A percentile compares a stretch with the other conserved stretches of the same genome.
phyloP scores from a whole-genome alignment of 768 basidiomycete genomes.

The Naganishia friedmannii region DNA sequence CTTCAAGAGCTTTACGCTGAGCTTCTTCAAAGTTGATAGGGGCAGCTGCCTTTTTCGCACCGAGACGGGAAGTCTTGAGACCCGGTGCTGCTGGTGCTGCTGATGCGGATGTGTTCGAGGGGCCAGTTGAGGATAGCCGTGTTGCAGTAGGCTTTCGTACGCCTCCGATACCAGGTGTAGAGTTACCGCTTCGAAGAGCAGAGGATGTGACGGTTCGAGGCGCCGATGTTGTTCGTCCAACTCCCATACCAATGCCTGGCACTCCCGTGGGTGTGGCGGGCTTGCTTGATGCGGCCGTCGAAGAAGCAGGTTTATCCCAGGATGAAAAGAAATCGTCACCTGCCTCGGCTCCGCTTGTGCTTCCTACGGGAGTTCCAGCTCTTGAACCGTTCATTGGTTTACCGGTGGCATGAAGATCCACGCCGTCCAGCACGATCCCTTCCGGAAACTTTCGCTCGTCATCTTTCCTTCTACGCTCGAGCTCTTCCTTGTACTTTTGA shows the following conservation, averaged over 20 bases:
- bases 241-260: slow-evolving; percentile 38
- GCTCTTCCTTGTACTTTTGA: slow-evolving; percentile 86
- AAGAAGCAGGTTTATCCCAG: slow-evolving; percentile 67
- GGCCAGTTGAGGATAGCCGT: slow-evolving; percentile 40
- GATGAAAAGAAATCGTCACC: slow-evolving; percentile 90
- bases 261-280: slow-evolving; percentile 57
- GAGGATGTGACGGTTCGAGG: slow-evolving; percentile 54
- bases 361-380: slow-evolving; percentile 26
- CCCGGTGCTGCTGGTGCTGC: slow-evolving; percentile 53
- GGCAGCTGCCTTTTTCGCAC: slow-evolving; percentile 77
- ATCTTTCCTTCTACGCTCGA: slow-evolving; percentile 72
- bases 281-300: slow-evolving; percentile 46
- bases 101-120: slow-evolving; percentile 37
- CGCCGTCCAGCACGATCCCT: slow-evolving; percentile 78
- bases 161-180: slow-evolving; percentile 46
- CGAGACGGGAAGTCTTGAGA: slow-evolving; percentile 65
- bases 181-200: slow-evolving; percentile 44
- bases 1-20: slow-evolving; percentile 81
- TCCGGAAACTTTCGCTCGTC: slow-evolving; percentile 72
- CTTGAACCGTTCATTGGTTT: slow-evolving; percentile 49
- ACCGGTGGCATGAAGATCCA: slow-evolving; percentile 53
- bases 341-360: slow-evolving; percentile 50
- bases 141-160: slow-evolving; percentile 54
- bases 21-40: slow-evolving; percentile 92
- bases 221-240: slow-evolving; percentile 37